A percentile compares a stretch with the other conserved stretches of the same genome.
These are phyloP conservation scores for Pseudonitzschia delicatissima DNA, from an alignment of 108 stramenopile species.

Conservation along the genomic window DNA sequence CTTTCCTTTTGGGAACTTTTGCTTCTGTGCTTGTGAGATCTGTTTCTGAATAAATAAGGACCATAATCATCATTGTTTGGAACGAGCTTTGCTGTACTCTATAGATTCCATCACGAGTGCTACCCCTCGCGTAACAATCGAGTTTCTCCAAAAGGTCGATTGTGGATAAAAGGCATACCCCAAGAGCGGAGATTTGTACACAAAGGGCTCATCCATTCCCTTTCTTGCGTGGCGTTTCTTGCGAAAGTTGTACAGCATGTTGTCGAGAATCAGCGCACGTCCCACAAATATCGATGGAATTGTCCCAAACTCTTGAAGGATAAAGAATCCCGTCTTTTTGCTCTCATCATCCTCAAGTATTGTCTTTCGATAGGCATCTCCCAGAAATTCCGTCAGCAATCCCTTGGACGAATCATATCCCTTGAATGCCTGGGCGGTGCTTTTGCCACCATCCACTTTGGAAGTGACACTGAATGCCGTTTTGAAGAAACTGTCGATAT, in stretches of 20 bases:
- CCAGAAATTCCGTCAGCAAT: constrained; percentile 6
- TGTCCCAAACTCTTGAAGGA: constrained; percentile 79
- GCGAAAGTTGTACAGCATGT: constrained; percentile 45
- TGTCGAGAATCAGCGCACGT: constrained; percentile 66
- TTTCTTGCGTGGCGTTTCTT: neutral
- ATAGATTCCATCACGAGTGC: constrained; percentile 29
- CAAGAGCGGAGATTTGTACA: constrained; percentile 7
- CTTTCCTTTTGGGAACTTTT: too few species aligned
- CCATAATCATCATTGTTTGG: neutral
- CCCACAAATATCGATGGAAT: constrained; percentile 53
- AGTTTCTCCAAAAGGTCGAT: constrained; percentile 39
- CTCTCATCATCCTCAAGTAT: too few species aligned
- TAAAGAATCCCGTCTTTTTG: constrained; percentile 4
- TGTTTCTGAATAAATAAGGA: too few species aligned
- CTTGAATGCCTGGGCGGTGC: constrained; percentile 5
- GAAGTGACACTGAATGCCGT: neutral
- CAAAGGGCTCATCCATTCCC: neutral
- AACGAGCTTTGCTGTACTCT: constrained; percentile 11
- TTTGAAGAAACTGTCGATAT: neutral
- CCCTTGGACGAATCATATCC: constrained; percentile 29
- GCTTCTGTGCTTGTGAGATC: too few species aligned
- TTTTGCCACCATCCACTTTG: constrained; percentile 1
- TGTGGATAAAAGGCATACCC: constrained; percentile 50
- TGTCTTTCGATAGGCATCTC: constrained; percentile 7
- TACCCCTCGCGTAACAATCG: constrained; percentile 38